These are phyloP conservation scores for Datisca glomerata DNA, from an alignment of 306 rosid genomes.

Conservation along the genomic window DNA sequence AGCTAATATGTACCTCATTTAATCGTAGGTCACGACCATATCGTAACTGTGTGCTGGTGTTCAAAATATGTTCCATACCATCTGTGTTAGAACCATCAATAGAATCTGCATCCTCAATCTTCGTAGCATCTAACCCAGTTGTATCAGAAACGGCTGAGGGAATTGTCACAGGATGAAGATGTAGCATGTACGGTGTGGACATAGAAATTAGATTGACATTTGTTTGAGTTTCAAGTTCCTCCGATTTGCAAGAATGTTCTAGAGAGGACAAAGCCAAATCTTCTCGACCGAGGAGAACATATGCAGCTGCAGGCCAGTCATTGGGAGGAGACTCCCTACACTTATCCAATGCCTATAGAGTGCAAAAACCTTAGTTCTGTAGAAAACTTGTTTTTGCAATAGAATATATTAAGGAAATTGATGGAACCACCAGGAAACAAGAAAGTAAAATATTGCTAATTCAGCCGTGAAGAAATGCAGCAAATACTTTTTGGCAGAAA, in stretches of 20 bases:
- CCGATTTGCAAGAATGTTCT: constrained; percentile 55
- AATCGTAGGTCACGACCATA: constrained; percentile 92
- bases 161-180: constrained; percentile 85
- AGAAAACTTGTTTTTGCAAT: constrained; percentile 3
- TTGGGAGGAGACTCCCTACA: constrained; percentile 94
- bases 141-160: constrained; percentile 90
- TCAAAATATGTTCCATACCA: constrained; percentile 98
- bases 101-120: constrained; percentile 90
- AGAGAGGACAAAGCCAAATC: constrained; percentile 91
- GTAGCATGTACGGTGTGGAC: constrained; percentile 96
- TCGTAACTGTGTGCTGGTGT: constrained; percentile 92
- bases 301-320: constrained; percentile 97
- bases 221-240: constrained; percentile 69
- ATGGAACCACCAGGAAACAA: too few relatives aligned
- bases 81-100: constrained; percentile 79
- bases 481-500: too few relatives aligned
- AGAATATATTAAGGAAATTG: constrained; percentile 3
- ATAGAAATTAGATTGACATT: constrained; percentile 83
- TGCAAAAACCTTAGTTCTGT: constrained; percentile 10
- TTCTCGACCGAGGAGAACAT: constrained; percentile 91
- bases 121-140: constrained; percentile 62
- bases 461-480: too few relatives aligned
- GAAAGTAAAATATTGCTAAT: too few relatives aligned
- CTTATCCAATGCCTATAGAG: constrained; percentile 77
- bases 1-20: constrained; percentile 64